These are phyloP conservation scores for Collybiopsis confluens DNA, from an alignment of 768 basidiomycete species.

Conservation along the genomic window DNA sequence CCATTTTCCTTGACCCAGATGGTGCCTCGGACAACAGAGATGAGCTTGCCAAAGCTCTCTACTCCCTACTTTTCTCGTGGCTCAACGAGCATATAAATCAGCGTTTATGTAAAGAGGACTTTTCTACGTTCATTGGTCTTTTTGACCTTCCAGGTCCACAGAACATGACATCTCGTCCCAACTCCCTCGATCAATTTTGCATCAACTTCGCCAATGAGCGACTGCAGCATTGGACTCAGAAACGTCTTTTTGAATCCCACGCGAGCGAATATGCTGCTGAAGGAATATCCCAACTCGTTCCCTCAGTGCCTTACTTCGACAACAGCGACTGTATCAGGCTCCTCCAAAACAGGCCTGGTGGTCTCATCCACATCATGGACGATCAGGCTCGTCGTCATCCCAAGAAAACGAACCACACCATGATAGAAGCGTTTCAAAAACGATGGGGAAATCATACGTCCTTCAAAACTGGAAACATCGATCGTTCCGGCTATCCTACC, in stretches of 20 bases:
- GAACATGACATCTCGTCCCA: conserved; percentile 81
- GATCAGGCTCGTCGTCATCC: conserved; percentile 84
- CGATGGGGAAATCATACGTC: conserved; percentile 92
- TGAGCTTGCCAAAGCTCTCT: conserved; percentile 89
- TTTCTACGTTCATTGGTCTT: conserved; percentile 85
- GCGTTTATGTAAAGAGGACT: conserved; percentile 91
- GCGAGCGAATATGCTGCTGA: conserved; percentile 82
- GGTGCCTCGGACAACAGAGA: conserved; percentile 91
- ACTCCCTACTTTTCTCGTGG: conserved; percentile 94
- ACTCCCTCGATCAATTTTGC: conserved; percentile 95
- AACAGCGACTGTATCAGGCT: conserved; percentile 88
- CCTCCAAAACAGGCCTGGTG: conserved; percentile 82
- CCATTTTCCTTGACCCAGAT: conserved; percentile 92
- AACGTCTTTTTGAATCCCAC: conserved; percentile 74
- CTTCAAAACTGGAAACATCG: conserved; percentile 77
- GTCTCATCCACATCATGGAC: conserved; percentile 95
- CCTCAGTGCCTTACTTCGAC: conserved; percentile 78
- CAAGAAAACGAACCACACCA: conserved; percentile 90
- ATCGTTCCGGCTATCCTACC: conserved; percentile 74
- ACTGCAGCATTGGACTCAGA: conserved; percentile 78
- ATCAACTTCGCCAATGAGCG: conserved; percentile 97
- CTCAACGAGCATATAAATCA: conserved; percentile 96
- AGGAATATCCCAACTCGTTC: conserved; percentile 67
- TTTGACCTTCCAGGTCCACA: conserved; percentile 94
- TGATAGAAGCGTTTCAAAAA: conserved; percentile 93